A percentile compares a stretch with the other conserved stretches of the same genome.
These are phyloP conservation scores for Chlorella sp. DNA, from an alignment of 139 green algal genomes.

Conservation along the genomic window DNA sequence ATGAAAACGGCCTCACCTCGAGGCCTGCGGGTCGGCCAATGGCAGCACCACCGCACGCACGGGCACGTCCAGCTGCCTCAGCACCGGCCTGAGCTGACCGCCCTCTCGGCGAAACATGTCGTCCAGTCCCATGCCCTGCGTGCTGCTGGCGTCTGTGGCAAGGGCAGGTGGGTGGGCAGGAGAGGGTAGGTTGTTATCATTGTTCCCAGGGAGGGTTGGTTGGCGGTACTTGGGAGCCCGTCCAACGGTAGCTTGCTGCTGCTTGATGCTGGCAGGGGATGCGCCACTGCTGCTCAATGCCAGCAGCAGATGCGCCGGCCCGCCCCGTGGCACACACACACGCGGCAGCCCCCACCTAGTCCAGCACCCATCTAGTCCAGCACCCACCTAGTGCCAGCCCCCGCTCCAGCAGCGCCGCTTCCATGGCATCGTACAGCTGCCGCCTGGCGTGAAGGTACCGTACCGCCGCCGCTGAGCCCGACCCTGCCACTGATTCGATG, in stretches of 20 bases:
- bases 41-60: conserved; percentile 68
- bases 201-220: background rate
- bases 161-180: background rate
- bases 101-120: conserved; percentile 45
- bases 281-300: no score
- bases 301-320: background rate
- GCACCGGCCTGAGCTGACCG: conserved; percentile 12
- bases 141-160: conserved; percentile 36
- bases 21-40: conserved; percentile 40
- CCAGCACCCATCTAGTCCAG: background rate
- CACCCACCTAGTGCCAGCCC: conserved; percentile 46
- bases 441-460: background rate
- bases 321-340: no score
- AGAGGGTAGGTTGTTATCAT: background rate
- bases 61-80: conserved; percentile 38
- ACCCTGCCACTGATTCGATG: no score
- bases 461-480: background rate
- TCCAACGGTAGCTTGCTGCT: no score
- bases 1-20: conserved; percentile 1
- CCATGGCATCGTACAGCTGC: conserved; percentile 53
- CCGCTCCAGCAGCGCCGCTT: conserved; percentile 19
- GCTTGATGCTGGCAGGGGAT: no score
- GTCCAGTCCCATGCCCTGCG: conserved; percentile 49
- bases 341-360: no score
- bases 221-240: no score